phyloP scores from a whole-genome alignment of 495 filamentous ascomycete genomes.

The Cudoniella acicularis region DNA sequence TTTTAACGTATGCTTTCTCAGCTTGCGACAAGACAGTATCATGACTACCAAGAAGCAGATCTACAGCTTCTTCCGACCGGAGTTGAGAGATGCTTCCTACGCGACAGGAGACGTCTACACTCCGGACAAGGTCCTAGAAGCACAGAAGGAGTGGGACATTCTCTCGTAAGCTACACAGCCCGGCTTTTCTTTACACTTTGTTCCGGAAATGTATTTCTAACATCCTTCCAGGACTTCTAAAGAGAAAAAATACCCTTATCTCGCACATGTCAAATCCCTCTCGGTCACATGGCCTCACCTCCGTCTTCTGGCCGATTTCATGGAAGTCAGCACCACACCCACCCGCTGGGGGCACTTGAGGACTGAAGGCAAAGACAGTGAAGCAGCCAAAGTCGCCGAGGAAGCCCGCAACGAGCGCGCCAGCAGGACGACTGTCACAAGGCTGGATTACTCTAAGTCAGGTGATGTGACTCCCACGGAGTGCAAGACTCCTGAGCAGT shows the following conservation, averaged over 20 bases:
- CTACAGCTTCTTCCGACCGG: too few species aligned
- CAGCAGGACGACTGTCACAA: constrained; percentile 23
- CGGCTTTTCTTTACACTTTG: neutral
- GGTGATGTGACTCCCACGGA: neutral
- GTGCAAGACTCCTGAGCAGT: neutral
- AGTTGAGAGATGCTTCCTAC: neutral
- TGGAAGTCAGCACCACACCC: constrained; percentile 37
- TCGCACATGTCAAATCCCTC: constrained; percentile 7
- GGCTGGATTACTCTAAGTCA: constrained; percentile 27
- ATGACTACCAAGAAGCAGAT: too few species aligned
- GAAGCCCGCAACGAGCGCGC: constrained; percentile 25
- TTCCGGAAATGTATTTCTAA: neutral
- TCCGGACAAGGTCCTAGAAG: neutral
- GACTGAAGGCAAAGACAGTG: too few species aligned
- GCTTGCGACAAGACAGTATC: too few species aligned
- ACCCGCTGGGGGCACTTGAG: constrained; percentile 26
- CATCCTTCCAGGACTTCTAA: neutral
- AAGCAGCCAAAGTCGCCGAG: too few species aligned
- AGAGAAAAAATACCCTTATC: neutral
- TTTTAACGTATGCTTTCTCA: too few species aligned
- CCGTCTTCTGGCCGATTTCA: constrained; percentile 35
- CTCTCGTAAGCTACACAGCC: neutral
- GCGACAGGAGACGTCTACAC: neutral
- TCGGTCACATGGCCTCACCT: constrained; percentile 19
- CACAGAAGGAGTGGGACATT: neutral